phyloP scores from a whole-genome alignment of 768 basidiomycete genomes.

The Russula virescens region DNA sequence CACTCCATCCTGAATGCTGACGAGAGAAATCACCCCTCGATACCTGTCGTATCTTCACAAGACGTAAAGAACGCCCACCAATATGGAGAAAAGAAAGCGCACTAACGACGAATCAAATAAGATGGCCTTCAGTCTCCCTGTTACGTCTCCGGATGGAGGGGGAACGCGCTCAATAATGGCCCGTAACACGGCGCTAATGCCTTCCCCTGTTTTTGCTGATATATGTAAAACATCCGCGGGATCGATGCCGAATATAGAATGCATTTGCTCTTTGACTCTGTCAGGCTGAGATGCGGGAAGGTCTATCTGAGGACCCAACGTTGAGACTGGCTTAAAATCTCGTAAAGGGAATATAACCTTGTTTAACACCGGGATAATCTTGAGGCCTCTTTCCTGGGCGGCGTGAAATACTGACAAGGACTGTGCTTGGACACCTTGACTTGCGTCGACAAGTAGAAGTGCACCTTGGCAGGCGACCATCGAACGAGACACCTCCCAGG shows the following conservation, averaged over 20 bases:
- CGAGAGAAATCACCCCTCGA: slow-evolving; percentile 89
- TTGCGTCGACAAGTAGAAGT: slow-evolving; percentile 81
- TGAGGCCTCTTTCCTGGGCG: slow-evolving; percentile 73
- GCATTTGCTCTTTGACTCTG: slow-evolving; percentile 73
- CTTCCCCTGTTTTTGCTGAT: slow-evolving; percentile 89
- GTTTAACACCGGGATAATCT: slow-evolving; percentile 87
- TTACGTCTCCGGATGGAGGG: slow-evolving; percentile 53
- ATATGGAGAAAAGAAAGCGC: not conserved
- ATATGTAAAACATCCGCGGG: slow-evolving; percentile 69
- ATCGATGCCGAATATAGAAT: slow-evolving; percentile 75
- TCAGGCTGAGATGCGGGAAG: slow-evolving; percentile 84
- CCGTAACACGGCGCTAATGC: slow-evolving; percentile 68
- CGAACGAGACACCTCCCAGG: slow-evolving; percentile 93
- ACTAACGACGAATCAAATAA: slow-evolving; percentile 89
- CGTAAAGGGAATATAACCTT: slow-evolving; percentile 50
- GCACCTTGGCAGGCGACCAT: slow-evolving; percentile 93
- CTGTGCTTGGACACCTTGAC: slow-evolving; percentile 96
- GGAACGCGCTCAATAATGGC: slow-evolving; percentile 84
- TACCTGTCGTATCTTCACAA: slow-evolving; percentile 81
- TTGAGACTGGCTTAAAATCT: not conserved
- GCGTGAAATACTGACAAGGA: slow-evolving; percentile 92
- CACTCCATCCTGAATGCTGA: slow-evolving; percentile 74
- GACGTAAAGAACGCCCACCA: slow-evolving; percentile 18
- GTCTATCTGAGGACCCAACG: slow-evolving; percentile 60
- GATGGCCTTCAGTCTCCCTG: slow-evolving; percentile 69